phyloP scores from a whole-genome alignment of 1,284 basidiomycete genomes.

The Cryptococcus wingfieldii region DNA sequence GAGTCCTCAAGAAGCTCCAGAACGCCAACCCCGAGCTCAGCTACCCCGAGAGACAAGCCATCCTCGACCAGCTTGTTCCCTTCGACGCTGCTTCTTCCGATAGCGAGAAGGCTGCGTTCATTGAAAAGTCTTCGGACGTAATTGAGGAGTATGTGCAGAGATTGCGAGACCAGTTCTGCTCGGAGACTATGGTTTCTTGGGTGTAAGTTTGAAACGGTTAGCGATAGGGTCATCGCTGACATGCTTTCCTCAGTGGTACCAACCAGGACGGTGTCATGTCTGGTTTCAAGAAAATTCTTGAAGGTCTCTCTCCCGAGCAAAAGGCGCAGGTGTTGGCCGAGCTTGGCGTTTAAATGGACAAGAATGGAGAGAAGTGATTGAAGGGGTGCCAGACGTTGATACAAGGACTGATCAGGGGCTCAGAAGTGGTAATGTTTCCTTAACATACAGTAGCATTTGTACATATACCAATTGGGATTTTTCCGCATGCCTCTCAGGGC shows the following conservation, averaged over 20 bases:
- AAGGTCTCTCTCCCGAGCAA: slow-evolving; percentile 68
- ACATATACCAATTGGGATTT: slow-evolving; percentile 9
- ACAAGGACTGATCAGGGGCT: background rate
- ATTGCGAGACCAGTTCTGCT: slow-evolving; percentile 40
- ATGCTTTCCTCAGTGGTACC: slow-evolving; percentile 15
- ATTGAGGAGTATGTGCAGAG: slow-evolving; percentile 37
- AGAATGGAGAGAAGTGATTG: background rate
- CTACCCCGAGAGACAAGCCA: slow-evolving; percentile 40
- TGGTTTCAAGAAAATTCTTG: slow-evolving; percentile 48
- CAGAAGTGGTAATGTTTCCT: background rate
- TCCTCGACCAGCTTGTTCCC: slow-evolving; percentile 40
- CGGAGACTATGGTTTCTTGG: slow-evolving; percentile 41
- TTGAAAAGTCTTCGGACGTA: slow-evolving; percentile 40
- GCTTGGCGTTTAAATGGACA: slow-evolving; percentile 10
- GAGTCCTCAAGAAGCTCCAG: slow-evolving; percentile 47
- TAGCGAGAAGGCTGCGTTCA: slow-evolving; percentile 43
- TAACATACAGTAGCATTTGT: slow-evolving; percentile 3
- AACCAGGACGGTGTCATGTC: slow-evolving; percentile 45
- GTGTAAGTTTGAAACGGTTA: slow-evolving; percentile 23
- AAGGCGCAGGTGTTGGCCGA: slow-evolving; percentile 57
- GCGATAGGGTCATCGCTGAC: background rate
- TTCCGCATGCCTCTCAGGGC: slow-evolving; percentile 1
- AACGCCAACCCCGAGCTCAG: slow-evolving; percentile 46
- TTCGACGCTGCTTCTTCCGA: slow-evolving; percentile 33
- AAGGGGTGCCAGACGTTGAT: background rate